Conservation (phyloP, 352 stramenopile genomes). For the Phytophthora cactorum region DNA sequence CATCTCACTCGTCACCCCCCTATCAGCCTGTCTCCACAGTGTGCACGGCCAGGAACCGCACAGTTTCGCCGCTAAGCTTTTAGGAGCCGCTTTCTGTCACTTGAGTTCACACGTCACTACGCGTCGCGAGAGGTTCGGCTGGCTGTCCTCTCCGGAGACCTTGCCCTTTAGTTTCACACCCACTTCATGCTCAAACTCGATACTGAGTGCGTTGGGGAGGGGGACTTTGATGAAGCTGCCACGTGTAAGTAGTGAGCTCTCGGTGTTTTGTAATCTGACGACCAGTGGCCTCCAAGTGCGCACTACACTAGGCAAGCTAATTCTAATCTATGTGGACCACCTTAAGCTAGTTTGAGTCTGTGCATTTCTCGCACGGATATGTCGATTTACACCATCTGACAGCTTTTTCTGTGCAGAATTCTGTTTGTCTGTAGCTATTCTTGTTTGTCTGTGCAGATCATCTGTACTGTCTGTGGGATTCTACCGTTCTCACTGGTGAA, state of each 20-base stretch:
- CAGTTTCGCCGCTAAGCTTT: too few relatives aligned
- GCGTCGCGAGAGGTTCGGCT: too few relatives aligned
- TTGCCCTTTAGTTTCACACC: too few relatives aligned
- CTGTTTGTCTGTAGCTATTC: neutral
- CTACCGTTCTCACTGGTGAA: neutral
- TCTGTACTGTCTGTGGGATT: neutral
- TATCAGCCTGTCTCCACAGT: too few relatives aligned
- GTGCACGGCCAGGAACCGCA: too few relatives aligned
- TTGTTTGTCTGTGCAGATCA: neutral
- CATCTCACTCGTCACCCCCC: too few relatives aligned
- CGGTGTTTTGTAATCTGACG: neutral
- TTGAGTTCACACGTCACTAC: too few relatives aligned
- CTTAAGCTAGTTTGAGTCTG: neutral
- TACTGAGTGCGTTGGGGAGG: neutral
- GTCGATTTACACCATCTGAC: neutral
- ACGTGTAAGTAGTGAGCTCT: neutral
- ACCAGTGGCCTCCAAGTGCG: neutral
- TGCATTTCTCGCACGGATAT: neutral
- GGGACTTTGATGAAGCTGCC: neutral
- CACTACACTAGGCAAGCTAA: neutral
- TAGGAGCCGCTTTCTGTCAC: too few relatives aligned
- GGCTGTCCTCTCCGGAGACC: too few relatives aligned
- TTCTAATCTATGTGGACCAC: neutral
- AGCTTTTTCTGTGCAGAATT: neutral
- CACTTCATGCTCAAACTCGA: too few relatives aligned